phyloP scores from a whole-genome alignment of 2,329 filamentous ascomycete genomes.

The Didymella glomerata region DNA sequence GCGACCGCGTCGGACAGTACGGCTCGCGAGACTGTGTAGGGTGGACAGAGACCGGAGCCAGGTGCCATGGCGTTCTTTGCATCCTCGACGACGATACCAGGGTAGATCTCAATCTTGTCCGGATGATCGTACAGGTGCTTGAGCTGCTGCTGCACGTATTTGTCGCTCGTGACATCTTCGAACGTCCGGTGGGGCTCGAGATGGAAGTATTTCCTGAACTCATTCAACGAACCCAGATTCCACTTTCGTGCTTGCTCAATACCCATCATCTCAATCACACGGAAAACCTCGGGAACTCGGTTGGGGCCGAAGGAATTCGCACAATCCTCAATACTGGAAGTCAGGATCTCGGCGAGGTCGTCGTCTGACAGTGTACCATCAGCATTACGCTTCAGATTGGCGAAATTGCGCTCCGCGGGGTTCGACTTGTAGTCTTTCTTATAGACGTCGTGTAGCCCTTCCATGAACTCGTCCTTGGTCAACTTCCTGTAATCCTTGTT shows the following conservation, averaged over 20 bases:
- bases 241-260: slow-evolving; percentile 80
- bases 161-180: slow-evolving; percentile 83
- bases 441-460: slow-evolving; percentile 70
- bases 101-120: slow-evolving; percentile 82
- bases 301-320: slow-evolving; percentile 68
- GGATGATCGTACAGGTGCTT: slow-evolving; percentile 72
- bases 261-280: slow-evolving; percentile 79
- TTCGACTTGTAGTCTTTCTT: slow-evolving; percentile 66
- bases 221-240: slow-evolving; percentile 81
- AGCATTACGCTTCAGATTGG: slow-evolving; percentile 67
- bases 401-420: slow-evolving; percentile 74
- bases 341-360: slow-evolving; percentile 75
- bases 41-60: slow-evolving; percentile 77
- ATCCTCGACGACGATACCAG: slow-evolving; percentile 78
- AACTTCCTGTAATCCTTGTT: slow-evolving; percentile 63
- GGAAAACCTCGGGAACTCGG: slow-evolving; percentile 77
- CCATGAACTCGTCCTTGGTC: slow-evolving; percentile 67
- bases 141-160: slow-evolving; percentile 71
- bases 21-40: slow-evolving; percentile 78
- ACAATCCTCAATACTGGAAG: slow-evolving; percentile 76
- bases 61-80: slow-evolving; percentile 73
- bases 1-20: slow-evolving; percentile 80
- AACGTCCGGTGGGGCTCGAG: slow-evolving; percentile 79
- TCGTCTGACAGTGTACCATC: slow-evolving; percentile 79
- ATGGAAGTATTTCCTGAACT: slow-evolving; percentile 84